Evolutionary conservation across 108 stramenopile genomes (phyloP).

Genomic region (Asterionellopsis glacialis): DNA sequence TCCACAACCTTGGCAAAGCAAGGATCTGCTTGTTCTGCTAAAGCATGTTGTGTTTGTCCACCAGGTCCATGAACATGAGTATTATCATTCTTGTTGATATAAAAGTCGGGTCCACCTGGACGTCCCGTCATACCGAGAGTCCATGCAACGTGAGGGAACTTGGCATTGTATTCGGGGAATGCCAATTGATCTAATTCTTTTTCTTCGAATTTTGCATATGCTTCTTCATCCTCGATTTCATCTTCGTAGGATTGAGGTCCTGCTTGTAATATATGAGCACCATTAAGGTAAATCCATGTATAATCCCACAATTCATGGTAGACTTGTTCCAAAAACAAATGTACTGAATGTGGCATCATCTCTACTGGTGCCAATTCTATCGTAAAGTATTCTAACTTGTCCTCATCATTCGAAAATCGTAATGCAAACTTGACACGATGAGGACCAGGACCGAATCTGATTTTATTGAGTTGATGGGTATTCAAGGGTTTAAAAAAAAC

Average conservation of each 20-base stretch:
- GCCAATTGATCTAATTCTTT: slow-evolving; percentile 24
- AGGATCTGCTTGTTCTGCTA: slow-evolving; percentile 74
- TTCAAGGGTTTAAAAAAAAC: too few relatives aligned
- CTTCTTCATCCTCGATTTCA: slow-evolving; percentile 14
- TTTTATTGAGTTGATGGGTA: too few relatives aligned
- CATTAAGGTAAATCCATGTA: slow-evolving; percentile 65
- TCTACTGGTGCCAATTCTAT: slow-evolving; percentile 71
- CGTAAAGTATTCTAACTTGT: slow-evolving; percentile 26
- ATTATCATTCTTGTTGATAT: slow-evolving; percentile 86
- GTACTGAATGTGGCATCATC: slow-evolving; percentile 76
- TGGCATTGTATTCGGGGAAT: slow-evolving; percentile 81
- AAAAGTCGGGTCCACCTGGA: slow-evolving; percentile 83
- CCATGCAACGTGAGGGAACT: slow-evolving; percentile 63
- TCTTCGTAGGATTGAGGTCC: slow-evolving; percentile 34
- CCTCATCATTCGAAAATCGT: not conserved
- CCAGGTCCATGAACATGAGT: slow-evolving; percentile 84
- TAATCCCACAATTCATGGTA: slow-evolving; percentile 75
- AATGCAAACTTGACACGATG: slow-evolving; percentile 52
- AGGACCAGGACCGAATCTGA: slow-evolving; percentile 69
- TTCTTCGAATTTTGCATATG: slow-evolving; percentile 14
- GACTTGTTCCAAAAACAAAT: slow-evolving; percentile 82
- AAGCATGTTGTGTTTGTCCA: slow-evolving; percentile 60
- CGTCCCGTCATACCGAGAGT: slow-evolving; percentile 85
- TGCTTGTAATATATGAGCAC: slow-evolving; percentile 82
- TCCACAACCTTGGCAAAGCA: slow-evolving; percentile 88